Base-by-base conservation (phyloP, 1,284 basidiomycete genomes). In the Athelia psychrophila region DNA sequence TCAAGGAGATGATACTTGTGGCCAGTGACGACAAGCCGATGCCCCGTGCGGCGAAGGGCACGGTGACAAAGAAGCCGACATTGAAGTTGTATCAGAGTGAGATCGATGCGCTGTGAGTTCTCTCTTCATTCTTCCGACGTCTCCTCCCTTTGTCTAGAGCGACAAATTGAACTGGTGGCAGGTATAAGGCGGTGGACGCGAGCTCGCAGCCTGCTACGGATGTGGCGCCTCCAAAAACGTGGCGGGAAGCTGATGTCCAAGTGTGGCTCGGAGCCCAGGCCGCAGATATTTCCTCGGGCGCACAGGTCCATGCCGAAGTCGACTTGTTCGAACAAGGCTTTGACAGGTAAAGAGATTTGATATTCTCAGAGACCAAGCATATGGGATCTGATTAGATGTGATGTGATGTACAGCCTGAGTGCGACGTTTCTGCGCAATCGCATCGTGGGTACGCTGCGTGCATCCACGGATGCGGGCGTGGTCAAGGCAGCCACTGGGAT, bases 1-100 rank as follows among this genome's bases (percentile, higher is more conserved):
- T 69, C 58, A 73, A 74, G 51, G 74, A 73, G 48, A 71, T 74
- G 69, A 69, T 75, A 20, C 48, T 74, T 1, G 51, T 74, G 32
- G 56, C 65, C 0, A 58, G 58, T 1, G 46, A 49, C 1, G 61
- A 64, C 1, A 74, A 71, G 49, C 70, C 70, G 8, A 57, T 75
- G 9, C 63, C 68, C 12, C 60, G 69, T 3, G 53, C 69, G 16
- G 66, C 58, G 3, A 74, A 75, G 54, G 71, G 71, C 0, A 72
- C 71, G 0, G 62, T 75, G 2, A 67, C 67, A 63, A 57, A 69
- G 12, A 73, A 75, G 50, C 58, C 63, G 5, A 67, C 70, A 0
- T 52, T 76, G 24, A 47, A 51, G 4, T 27, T 52, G 3, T 75
- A 73, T 53, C 57, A 63, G 1, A 33, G 49, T 1, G 73, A 75